Base-by-base conservation (phyloP, 495 filamentous ascomycete species). In the Neurospora sp. region DNA sequence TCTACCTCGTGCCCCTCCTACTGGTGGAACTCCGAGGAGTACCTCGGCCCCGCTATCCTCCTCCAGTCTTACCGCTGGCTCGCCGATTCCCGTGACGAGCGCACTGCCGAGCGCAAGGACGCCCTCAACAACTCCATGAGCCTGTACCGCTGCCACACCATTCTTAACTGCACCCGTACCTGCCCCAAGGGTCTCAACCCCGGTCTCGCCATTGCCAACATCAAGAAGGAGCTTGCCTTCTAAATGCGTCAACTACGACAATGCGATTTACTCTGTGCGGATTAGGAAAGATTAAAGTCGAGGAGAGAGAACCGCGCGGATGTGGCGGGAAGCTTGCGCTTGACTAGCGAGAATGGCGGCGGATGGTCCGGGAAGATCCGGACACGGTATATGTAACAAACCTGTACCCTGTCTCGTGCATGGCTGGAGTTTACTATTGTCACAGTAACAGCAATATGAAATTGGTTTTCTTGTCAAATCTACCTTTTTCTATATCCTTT, bases 1-100 rank as follows among this genome's bases (percentile, higher is more conserved):
- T 94, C 92, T 75, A 99, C 96, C 31, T 97, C 94, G 40, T 99
- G 96, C 86, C 96, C 96, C 3, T 96, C 92, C 9, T 99, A 99
- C 88, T 99, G 96, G 96, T 99, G 96, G 96, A 99, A 99, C 87
- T 89, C 89, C 78, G 93, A 97, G 84, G 94, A 98, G 82, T 99
- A 98, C 88, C 92, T 99, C 38, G 96, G 96, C 73, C 96, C 96
- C 41, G 96, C 96, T 73, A 92, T 99, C 74, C 91, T 99, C 62
- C 86, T 99, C 71, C 96, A 99, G 83, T 96, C 93, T 18, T 99
- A 97, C 89, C 90, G 96, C 74, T 99, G 96, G 96, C 84, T 99
- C 74, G 91, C 90, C 74, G 96, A 99, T 82, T 93, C 91, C 11
- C 90, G 96, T 78, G 96, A 99, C 82, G 92, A 98, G 90, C 88